Evolutionary conservation across 169 alveolate genomes (phyloP), one percentile per base, ranked within the genome.

Genomic region (Neospora caninum): DNA sequence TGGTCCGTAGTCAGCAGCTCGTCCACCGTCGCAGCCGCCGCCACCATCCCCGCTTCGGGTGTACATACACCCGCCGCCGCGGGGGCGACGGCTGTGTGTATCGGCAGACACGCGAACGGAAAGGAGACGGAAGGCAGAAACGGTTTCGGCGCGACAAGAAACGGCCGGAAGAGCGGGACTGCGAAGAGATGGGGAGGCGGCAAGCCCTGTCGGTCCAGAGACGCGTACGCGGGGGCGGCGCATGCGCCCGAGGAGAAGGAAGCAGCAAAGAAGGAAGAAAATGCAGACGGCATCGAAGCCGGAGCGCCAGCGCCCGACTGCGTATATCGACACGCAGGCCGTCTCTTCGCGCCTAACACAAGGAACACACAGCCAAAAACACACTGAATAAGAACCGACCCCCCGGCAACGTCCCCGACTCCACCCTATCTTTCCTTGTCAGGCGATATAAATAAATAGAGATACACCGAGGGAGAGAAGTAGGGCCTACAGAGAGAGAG

Each of bases 131-230:
- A 18, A 22, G 89, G 89, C 34, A 16, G n/a, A 29, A 82, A 41
- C 89, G 89, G 89, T 39, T 43, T 41, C 39, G 69, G 67, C n/a
- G 9, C 34, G 43, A 82, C 69, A 41, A 22, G 89, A 36, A 41
- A 82, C 39, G 89, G 89, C 25, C 89, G 89, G 64, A 42, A 82
- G 34, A 82, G 64, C 53, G 89, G 39, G 4, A 22, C 18, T 18
- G 89, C 43, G 39, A 82, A 82, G 25, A 82, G 2, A 31, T 42
- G 89, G 38, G 89, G 89, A 20, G 89, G 89, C 53, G 89, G 89
- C 38, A 82, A 9, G 27, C 89, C 89, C 34, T 9, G 67, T 1
- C 89, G 31, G 38, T 22, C 89, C 13, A 38, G 38, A 7, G 39
- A 1, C 53, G 89, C 34, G 10, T 4, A 27, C 22, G 31, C 34